Base-by-base conservation (phyloP, 1,284 basidiomycete genomes). In the Puccinia brachypodii region DNA sequence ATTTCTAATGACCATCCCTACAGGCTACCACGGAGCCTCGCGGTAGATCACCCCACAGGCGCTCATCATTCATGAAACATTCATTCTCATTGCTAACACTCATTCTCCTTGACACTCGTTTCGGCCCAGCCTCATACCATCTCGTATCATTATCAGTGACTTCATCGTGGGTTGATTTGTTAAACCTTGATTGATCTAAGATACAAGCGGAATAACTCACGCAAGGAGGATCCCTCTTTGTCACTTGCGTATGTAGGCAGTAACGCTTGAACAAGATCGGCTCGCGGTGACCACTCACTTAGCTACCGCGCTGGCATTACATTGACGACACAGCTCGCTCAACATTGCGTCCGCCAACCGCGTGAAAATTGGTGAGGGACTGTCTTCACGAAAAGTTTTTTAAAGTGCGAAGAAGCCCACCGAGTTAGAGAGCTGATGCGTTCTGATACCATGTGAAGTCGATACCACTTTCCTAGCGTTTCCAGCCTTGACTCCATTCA, bases 81-180 rank as follows among this genome's bases (percentile, higher is more conserved):
- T n/a, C n/a, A n/a, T n/a, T n/a, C n/a, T n/a, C n/a, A n/a, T n/a
- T n/a, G n/a, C n/a, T n/a, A 28, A 7, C 6, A 28, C 56, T 4
- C 25, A 53, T 33, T 36, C 28, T 64, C 40, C 19, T 36, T 68
- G 22, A 42, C 64, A n/a, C 64, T 68, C 64, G 64, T 68, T 68
- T 25, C 38, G n/a, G n/a, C 28, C 25, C 6, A 3, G 38, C 40
- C 25, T 42, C 64, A 68, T n/a, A 25, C 40, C 36, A n/a, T n/a
- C n/a, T n/a, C n/a, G n/a, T 13, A n/a, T 44, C 36, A 22, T 22
- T 28, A 1, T 44, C 22, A 40, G 40, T 25, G 22, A 42, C 64
- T 68, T 44, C 64, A 42, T 68, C 38, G 64, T 68, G 40, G 64
- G 64, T 68, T 44, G 38, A 22, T 22, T 13, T 19, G 62, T 64